Percentiles rank a stretch among this genome's conserved stretches.
phyloP scores from a whole-genome alignment of 441 rosid genomes.

The Pelargonium fulgidum region DNA sequence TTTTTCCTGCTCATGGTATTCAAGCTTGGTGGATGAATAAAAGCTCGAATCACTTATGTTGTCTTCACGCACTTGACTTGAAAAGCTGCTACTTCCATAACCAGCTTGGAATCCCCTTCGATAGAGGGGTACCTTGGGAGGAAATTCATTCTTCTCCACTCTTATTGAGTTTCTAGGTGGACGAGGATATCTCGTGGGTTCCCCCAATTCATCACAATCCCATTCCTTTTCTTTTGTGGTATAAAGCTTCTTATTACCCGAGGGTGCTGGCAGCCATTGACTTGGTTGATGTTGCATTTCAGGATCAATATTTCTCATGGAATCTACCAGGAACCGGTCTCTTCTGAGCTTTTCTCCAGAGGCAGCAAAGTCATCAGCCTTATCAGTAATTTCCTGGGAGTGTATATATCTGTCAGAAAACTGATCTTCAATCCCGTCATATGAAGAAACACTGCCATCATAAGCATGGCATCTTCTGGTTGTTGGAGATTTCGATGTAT shows the following conservation, averaged over 20 bases:
- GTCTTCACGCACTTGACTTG: conserved; percentile 36
- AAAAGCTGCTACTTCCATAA: conserved; percentile 39
- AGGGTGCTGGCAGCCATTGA: conserved; percentile 29
- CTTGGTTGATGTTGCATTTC: conserved; percentile 29
- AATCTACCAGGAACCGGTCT: conserved; percentile 22
- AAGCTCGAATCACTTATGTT: conserved; percentile 31
- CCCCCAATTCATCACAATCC: conserved; percentile 33
- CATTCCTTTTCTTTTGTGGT: conserved; percentile 26
- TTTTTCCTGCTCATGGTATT: conserved; percentile 45
- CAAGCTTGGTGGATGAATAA: conserved; percentile 36
- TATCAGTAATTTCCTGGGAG: conserved; percentile 25
- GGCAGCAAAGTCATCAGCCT: conserved; percentile 27
- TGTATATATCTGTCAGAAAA: conserved; percentile 23
- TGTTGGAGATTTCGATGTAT: conserved; percentile 36
- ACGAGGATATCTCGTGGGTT: conserved; percentile 31
- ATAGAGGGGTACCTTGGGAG: conserved; percentile 30
- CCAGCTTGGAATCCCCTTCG: conserved; percentile 33
- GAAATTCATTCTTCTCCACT: conserved; percentile 31
- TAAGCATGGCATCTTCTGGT: conserved; percentile 48
- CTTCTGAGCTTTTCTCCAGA: conserved; percentile 32
- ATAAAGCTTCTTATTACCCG: conserved; percentile 25
- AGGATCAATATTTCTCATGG: conserved; percentile 20
- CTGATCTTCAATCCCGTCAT: conserved; percentile 50
- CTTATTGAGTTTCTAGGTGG: conserved; percentile 36
- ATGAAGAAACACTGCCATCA: conserved; percentile 64